Conservation (phyloP, 163 green algal genomes). For the Trebouxia gelatinosa region DNA sequence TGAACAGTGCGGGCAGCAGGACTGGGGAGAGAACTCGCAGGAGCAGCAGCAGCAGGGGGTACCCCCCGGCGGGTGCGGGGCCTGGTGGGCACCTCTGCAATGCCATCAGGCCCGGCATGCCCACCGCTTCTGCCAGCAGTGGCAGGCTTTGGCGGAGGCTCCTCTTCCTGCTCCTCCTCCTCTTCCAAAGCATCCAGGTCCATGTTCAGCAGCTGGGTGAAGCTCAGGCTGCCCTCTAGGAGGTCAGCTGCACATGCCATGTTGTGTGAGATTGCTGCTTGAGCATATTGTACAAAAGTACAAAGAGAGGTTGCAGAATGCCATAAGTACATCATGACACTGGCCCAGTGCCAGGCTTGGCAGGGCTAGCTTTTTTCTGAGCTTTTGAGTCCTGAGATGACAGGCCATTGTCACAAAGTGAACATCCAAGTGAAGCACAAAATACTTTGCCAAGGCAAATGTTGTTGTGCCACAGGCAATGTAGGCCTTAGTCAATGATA, state of each 20-base stretch:
- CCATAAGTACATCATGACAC: neutral
- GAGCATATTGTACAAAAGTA: neutral
- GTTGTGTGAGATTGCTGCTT: neutral
- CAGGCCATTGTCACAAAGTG: neutral
- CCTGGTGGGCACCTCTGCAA: no score
- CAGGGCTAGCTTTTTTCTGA: neutral
- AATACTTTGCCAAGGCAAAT: no score
- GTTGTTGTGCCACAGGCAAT: no score
- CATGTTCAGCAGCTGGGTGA: constrained; percentile 28
- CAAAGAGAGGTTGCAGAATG: neutral
- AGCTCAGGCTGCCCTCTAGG: constrained; percentile 10
- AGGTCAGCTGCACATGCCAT: constrained; percentile 11
- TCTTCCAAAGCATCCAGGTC: constrained; percentile 11
- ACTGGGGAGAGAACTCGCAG: no score
- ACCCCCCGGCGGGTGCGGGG: no score
- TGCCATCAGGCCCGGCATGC: no score
- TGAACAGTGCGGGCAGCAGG: no score
- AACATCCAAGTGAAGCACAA: neutral
- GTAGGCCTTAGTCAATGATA: no score
- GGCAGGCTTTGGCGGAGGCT: no score
- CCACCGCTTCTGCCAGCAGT: no score
- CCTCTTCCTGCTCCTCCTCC: neutral
- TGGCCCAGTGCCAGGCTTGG: neutral
- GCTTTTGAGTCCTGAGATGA: no score
- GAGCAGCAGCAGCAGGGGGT: no score